Evolutionary conservation across 768 basidiomycete species (phyloP).

Genomic region (Crepidotus variabilis): DNA sequence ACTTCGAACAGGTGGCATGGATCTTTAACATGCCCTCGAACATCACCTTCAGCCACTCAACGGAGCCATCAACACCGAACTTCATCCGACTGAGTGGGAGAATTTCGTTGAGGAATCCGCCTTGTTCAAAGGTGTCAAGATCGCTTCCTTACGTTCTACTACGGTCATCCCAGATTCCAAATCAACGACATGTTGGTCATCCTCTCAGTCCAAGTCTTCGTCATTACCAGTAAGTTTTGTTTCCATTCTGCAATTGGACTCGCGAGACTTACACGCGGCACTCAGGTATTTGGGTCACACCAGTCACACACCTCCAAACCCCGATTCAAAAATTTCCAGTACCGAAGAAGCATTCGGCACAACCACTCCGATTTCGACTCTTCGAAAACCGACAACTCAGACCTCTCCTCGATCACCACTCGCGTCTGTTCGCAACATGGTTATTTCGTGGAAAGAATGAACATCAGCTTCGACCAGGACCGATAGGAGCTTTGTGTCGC

Average conservation of each 20-base stretch:
- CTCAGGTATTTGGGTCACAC: slow-evolving; percentile 30
- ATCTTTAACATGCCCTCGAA: no score
- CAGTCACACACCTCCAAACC: slow-evolving; percentile 23
- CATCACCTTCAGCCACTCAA: no score
- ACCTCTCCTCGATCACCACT: slow-evolving; percentile 68
- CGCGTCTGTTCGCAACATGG: slow-evolving; percentile 72
- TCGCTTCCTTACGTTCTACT: no score
- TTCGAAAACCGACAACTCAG: slow-evolving; percentile 51
- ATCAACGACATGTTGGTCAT: no score
- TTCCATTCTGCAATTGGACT: slow-evolving; percentile 19
- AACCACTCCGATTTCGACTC: slow-evolving; percentile 44
- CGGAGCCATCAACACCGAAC: no score
- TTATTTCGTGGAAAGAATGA: slow-evolving; percentile 77
- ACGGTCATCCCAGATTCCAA: no score
- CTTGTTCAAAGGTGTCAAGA: no score
- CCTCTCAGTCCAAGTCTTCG: no score
- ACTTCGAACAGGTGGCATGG: slow-evolving; percentile 61
- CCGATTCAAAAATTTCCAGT: slow-evolving; percentile 24
- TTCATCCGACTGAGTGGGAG: no score
- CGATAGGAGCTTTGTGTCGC: slow-evolving; percentile 33
- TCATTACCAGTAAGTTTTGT: no score
- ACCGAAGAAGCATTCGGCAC: slow-evolving; percentile 36
- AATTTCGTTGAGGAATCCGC: no score
- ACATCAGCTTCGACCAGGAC: slow-evolving; percentile 47
- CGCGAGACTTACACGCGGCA: slow-evolving; percentile 28